These are phyloP conservation scores for Venturia carpophila DNA, from an alignment of 2,329 filamentous ascomycete species.

Conservation along the genomic window DNA sequence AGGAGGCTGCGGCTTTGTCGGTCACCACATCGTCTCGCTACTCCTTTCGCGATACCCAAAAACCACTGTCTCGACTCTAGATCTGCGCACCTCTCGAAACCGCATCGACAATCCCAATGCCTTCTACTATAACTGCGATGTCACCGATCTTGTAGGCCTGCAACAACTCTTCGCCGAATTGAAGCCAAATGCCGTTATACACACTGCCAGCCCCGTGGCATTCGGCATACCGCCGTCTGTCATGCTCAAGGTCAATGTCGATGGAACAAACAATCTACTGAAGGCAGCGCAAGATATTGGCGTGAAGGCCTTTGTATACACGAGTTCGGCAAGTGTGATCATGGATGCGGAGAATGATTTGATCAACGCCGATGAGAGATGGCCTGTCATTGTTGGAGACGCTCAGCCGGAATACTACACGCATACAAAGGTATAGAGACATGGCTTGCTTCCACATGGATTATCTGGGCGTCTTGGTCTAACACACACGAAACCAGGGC, in stretches of 20 bases:
- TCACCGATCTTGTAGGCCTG: slow-evolving; percentile 32
- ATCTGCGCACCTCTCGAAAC: slow-evolving; percentile 21
- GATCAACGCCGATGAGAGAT: slow-evolving; percentile 19
- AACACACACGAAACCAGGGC: slow-evolving; percentile 41
- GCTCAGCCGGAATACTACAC: slow-evolving; percentile 18
- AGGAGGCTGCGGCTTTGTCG: slow-evolving; percentile 42
- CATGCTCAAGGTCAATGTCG: slow-evolving; percentile 69
- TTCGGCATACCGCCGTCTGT: slow-evolving; percentile 47
- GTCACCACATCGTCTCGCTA: slow-evolving; percentile 28
- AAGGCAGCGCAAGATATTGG: slow-evolving; percentile 60
- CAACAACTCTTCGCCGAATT: slow-evolving; percentile 49
- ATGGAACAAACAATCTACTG: slow-evolving; percentile 72
- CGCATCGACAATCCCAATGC: slow-evolving; percentile 22
- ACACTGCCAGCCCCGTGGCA: slow-evolving; percentile 57
- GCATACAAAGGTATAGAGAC: slow-evolving; percentile 19
- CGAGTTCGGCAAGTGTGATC: slow-evolving; percentile 79
- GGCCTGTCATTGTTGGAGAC: slow-evolving; percentile 18
- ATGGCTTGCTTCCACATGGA: background rate
- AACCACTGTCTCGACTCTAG: slow-evolving; percentile 36
- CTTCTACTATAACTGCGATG: slow-evolving; percentile 34
- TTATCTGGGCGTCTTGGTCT: background rate
- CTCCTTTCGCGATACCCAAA: slow-evolving; percentile 31
- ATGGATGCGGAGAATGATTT: slow-evolving; percentile 12
- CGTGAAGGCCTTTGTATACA: slow-evolving; percentile 82
- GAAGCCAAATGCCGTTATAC: slow-evolving; percentile 79